Base-by-base conservation (phyloP, 352 stramenopile species). In the Globisporangium cylindrosporum region DNA sequence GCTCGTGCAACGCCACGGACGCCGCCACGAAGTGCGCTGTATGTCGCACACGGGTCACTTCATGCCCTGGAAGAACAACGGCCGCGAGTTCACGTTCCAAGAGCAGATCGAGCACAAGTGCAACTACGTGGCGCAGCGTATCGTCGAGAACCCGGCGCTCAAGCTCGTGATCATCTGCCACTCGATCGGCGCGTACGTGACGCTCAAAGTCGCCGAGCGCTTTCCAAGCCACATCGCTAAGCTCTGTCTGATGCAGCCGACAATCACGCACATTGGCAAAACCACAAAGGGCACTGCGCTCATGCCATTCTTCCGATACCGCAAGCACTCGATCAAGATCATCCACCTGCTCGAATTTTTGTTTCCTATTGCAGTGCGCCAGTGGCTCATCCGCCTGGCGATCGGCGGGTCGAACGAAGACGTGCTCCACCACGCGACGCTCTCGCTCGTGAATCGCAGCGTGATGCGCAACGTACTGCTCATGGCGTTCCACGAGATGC, bases 171-270 rank as follows among this genome's bases (percentile, higher is more conserved):
- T 93, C 29, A 79, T 91, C 63, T 80, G 78, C 29, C 85, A 93
- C 66, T 93, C 82, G 6, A 91, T 93, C 48, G 85, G 85, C 32
- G 70, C 72, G 36, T 86, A 80, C 64, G 70, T 93, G 6, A 67
- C 73, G 18, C 72, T 93, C 38, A 69, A 90, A 29, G 74, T 93
- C 56, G 76, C 84, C 4, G 60, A 72, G 56, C 67, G 70, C 34
- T 93, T 86, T 70, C 83, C 81, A 20, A 61, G 82, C 49, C 78
- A 79, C 27, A 73, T 91, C 49, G 75, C 68, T 51, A 89, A 81
- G 73, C 53, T 90, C 14, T 84, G 90, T 60, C 62, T 91, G 24
- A 89, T 93, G 80, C 82, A 91, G 64, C 85, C 85, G 1, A 84
- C 81, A 15, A 81, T 93, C 66, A 80, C 81, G 73, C 78, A 88